Percentiles rank a stretch among this genome's conserved stretches.
These are phyloP conservation scores for Dothideomycetes sp. DNA, from an alignment of 2,329 filamentous ascomycete species.

Conservation along the genomic window DNA sequence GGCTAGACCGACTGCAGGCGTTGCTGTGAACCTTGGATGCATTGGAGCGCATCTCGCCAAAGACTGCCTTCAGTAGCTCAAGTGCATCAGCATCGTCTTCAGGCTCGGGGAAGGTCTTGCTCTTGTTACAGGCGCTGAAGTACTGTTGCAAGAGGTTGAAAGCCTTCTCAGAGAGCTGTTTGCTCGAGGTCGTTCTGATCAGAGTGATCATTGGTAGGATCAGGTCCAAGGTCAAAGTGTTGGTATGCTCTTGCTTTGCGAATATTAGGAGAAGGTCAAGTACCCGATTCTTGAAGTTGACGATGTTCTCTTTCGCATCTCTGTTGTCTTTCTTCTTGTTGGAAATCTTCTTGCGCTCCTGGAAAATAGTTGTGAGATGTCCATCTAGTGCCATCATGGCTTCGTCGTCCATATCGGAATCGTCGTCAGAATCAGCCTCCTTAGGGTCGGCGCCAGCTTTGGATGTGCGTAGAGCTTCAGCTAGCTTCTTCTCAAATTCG, in stretches of 20 bases:
- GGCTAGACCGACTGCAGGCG: conserved; percentile 61
- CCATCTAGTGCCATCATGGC: conserved; percentile 86
- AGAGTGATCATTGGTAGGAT: conserved; percentile 68
- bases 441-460: conserved; percentile 46
- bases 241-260: conserved; percentile 64
- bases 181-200: conserved; percentile 64
- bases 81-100: conserved; percentile 36
- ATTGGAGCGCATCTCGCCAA: conserved; percentile 54
- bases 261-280: conserved; percentile 81
- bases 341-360: conserved; percentile 54
- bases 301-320: conserved; percentile 75
- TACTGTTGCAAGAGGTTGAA: conserved; percentile 62
- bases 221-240: conserved; percentile 55
- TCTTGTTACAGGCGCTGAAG: conserved; percentile 50
- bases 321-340: conserved; percentile 77
- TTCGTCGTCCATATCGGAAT: conserved; percentile 84
- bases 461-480: conserved; percentile 60
- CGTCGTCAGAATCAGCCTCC: conserved; percentile 47
- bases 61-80: conserved; percentile 53
- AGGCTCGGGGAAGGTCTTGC: conserved; percentile 32
- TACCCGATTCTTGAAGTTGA: conserved; percentile 91
- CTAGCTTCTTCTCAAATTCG: conserved; percentile 63
- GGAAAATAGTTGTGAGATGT: conserved; percentile 76
- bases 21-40: conserved; percentile 59
- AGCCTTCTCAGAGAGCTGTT: conserved; percentile 64